phyloP scores from a whole-genome alignment of 2,329 filamentous ascomycete genomes.

The Penicillium sclerotiorum region DNA sequence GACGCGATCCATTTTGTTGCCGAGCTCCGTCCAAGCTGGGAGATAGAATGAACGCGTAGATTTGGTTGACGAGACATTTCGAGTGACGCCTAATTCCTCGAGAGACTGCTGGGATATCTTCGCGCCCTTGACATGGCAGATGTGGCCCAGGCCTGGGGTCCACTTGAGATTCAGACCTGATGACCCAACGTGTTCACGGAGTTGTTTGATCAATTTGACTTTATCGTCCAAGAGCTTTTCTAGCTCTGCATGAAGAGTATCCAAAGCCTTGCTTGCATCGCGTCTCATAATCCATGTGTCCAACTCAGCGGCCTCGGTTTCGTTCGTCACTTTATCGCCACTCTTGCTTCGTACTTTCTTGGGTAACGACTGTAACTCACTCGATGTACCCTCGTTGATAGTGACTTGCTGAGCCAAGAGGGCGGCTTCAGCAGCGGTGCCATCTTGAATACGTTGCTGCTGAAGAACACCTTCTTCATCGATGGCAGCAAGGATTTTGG shows the following conservation, averaged over 20 bases:
- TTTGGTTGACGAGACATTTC: conserved; percentile 76
- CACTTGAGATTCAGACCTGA: conserved; percentile 76
- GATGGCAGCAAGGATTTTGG: conserved; percentile 73
- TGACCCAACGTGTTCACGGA: conserved; percentile 65
- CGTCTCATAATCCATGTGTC: conserved; percentile 67
- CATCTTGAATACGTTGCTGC: conserved; percentile 76
- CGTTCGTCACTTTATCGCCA: conserved; percentile 28
- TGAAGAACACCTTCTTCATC: conserved; percentile 89
- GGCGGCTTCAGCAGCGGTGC: conserved; percentile 69
- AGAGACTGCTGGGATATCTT: conserved; percentile 62
- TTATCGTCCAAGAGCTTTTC: conserved; percentile 64
- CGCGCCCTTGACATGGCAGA: conserved; percentile 80
- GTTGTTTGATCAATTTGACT: conserved; percentile 57
- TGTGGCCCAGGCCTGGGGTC: conserved; percentile 84
- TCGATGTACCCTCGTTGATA: conserved; percentile 63
- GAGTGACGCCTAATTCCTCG: conserved; percentile 47
- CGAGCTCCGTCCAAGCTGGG: conserved; percentile 80
- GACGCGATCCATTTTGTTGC: conserved; percentile 74
- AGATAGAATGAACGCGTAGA: conserved; percentile 83
- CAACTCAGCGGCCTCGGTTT: conserved; percentile 43
- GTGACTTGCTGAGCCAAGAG: conserved; percentile 74
- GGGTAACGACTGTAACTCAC: conserved; percentile 59
- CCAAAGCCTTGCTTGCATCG: conserved; percentile 67
- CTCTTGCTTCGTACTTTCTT: conserved; percentile 47
- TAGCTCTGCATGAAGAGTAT: conserved; percentile 69